Evolutionary conservation across 148 eudicot genomes (phyloP).

Genomic region (Cornus kousa): DNA sequence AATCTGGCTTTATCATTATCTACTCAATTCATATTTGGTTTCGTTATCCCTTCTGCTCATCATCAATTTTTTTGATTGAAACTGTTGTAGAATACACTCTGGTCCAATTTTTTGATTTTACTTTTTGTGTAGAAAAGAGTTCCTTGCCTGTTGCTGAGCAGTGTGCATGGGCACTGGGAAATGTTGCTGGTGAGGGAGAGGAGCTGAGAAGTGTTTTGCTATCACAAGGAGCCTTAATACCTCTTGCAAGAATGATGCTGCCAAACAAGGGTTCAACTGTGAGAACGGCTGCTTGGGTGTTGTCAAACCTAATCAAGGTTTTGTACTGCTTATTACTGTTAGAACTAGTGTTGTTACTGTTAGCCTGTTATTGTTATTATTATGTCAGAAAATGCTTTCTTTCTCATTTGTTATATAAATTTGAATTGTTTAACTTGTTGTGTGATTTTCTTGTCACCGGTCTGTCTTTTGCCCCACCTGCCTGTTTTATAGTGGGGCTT

Average conservation of each 20-base stretch:
- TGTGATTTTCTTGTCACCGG: neutral
- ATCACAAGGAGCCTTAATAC: constrained; percentile 84
- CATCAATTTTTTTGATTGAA: neutral
- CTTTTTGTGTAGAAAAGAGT: constrained; percentile 58
- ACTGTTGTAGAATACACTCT: neutral
- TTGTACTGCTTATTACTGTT: neutral
- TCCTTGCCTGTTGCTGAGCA: constrained; percentile 90
- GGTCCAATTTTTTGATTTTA: constrained; percentile 5
- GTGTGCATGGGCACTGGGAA: constrained; percentile 99
- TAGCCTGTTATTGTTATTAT: neutral
- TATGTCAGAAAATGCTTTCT: neutral
- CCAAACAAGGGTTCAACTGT: constrained; percentile 91
- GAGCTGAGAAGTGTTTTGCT: constrained; percentile 80
- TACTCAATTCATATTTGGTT: neutral
- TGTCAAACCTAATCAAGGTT: constrained; percentile 97
- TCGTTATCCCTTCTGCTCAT: neutral
- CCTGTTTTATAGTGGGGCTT: neutral
- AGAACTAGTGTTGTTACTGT: neutral
- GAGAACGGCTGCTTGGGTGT: constrained; percentile 97
- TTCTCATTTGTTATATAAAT: neutral
- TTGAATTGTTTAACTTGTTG: neutral
- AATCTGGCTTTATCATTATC: neutral
- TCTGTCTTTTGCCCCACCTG: constrained; percentile 4
- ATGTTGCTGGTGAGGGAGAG: constrained; percentile 98
- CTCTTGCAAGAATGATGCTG: constrained; percentile 94